phyloP scores from a whole-genome alignment of 2,329 filamentous ascomycete genomes.

The Karstenula rhodostoma region DNA sequence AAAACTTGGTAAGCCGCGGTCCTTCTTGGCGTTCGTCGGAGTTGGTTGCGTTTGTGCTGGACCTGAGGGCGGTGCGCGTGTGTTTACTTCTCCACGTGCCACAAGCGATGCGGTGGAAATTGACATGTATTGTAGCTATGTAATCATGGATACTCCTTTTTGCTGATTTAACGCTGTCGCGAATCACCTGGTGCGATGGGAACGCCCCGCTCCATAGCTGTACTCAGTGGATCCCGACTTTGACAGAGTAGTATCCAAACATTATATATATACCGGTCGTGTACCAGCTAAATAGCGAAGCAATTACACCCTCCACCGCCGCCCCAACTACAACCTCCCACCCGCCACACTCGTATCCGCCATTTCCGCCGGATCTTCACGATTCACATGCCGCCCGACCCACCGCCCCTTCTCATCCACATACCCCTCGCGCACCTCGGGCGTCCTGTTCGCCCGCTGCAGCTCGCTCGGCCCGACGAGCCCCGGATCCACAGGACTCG shows the following conservation, averaged over 20 bases:
- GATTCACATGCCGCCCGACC: constrained; percentile 9
- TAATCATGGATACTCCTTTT: neutral
- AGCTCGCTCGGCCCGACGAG: constrained; percentile 2
- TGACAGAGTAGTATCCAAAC: too few relatives aligned
- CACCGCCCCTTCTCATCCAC: neutral
- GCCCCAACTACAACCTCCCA: constrained; percentile 2
- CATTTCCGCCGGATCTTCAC: constrained; percentile 16
- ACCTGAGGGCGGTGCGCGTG: neutral
- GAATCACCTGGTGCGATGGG: too few relatives aligned
- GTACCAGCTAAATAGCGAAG: too few relatives aligned
- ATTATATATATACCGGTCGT: too few relatives aligned
- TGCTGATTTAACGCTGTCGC: neutral
- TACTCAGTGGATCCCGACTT: too few relatives aligned
- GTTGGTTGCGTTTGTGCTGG: neutral
- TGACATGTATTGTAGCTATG: constrained; percentile 10
- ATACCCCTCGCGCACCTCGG: neutral
- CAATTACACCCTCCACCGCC: too few relatives aligned
- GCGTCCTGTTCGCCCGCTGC: neutral
- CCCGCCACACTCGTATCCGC: constrained; percentile 10
- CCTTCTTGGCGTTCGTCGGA: neutral
- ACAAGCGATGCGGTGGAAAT: neutral
- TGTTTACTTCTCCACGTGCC: neutral
- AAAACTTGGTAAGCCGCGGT: constrained; percentile 1
- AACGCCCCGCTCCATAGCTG: too few relatives aligned
- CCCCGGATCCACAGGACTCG: constrained; percentile 14